A percentile compares a stretch with the other conserved stretches of the same genome.
These are phyloP conservation scores for Candida succiphila DNA, from an alignment of 805 yeast species.

Conservation along the genomic window DNA sequence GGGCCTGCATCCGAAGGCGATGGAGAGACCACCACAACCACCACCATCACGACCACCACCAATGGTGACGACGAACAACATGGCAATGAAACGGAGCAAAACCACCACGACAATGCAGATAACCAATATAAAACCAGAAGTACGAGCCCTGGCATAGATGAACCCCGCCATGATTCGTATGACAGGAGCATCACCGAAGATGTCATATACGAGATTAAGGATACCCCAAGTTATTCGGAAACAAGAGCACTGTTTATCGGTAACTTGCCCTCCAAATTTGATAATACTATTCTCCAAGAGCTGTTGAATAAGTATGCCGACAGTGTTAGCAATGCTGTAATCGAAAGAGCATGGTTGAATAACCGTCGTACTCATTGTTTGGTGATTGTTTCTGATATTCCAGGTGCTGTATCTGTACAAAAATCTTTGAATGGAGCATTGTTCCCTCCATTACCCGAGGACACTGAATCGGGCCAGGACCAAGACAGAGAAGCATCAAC, in stretches of 20 bases:
- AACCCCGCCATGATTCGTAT: conserved; percentile 5
- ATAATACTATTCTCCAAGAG: conserved; percentile 27
- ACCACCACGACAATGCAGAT: too few relatives aligned
- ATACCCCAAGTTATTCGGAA: conserved; percentile 23
- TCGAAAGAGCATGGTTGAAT: conserved; percentile 38
- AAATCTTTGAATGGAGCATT: conserved; percentile 23
- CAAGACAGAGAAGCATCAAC: conserved; percentile 13
- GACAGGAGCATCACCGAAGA: conserved; percentile 18
- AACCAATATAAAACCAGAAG: too few relatives aligned
- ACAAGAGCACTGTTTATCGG: conserved; percentile 37
- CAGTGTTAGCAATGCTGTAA: conserved; percentile 9
- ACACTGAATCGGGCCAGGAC: conserved; percentile 1
- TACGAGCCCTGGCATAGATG: too few relatives aligned
- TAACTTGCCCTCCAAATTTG: conserved; percentile 28
- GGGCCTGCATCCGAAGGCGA: too few relatives aligned
- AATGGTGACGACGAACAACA: too few relatives aligned
- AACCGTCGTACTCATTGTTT: conserved; percentile 30
- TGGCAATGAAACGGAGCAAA: too few relatives aligned
- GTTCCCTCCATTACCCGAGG: conserved; percentile 18
- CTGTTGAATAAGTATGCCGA: conserved; percentile 23
- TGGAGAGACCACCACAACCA: too few relatives aligned
- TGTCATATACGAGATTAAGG: conserved; percentile 22
- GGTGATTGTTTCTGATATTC: conserved; percentile 27
- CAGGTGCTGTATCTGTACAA: conserved; percentile 29
- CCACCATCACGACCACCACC: too few relatives aligned